A percentile compares a stretch with the other conserved stretches of the same genome.
phyloP scores from a whole-genome alignment of 305 asterid genomes.

The Vinca major region DNA sequence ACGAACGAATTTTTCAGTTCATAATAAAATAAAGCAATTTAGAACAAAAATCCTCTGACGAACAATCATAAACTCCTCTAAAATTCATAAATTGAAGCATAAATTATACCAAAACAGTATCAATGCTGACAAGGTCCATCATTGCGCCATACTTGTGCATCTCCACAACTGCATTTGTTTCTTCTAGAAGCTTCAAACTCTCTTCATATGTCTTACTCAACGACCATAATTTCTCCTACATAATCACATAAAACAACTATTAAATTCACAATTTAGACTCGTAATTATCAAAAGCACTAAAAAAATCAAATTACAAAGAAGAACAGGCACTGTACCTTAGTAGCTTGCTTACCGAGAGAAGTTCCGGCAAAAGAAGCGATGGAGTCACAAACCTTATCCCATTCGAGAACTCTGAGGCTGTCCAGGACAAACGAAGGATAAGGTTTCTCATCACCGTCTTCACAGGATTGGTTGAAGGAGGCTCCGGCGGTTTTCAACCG shows the following conservation, averaged over 20 bases:
- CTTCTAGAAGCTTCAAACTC: conserved; percentile 55
- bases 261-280: not conserved
- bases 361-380: conserved; percentile 89
- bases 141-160: conserved; percentile 83
- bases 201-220: conserved; percentile 46
- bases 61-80: not conserved
- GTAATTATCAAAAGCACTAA: not conserved
- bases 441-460: conserved; percentile 17
- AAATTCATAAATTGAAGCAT: not conserved
- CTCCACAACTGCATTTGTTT: conserved; percentile 86
- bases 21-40: not conserved
- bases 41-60: not conserved
- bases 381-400: conserved; percentile 78
- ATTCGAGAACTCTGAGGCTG: conserved; percentile 79
- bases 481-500: conserved; percentile 8
- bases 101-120: conserved; percentile 42
- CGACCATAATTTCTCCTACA: conserved; percentile 63
- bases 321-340: conserved; percentile 30
- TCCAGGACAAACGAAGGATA: conserved; percentile 45
- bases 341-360: conserved; percentile 53
- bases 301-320: not conserved
- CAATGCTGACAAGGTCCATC: conserved; percentile 63
- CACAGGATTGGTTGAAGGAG: conserved; percentile 18
- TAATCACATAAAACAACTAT: conserved; percentile 9
- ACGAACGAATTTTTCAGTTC: not conserved